Percentiles rank a stretch among this genome's conserved stretches.
These are phyloP conservation scores for Fusarium brevicatenulatum DNA, from an alignment of 2,329 filamentous ascomycete species.

Conservation along the genomic window DNA sequence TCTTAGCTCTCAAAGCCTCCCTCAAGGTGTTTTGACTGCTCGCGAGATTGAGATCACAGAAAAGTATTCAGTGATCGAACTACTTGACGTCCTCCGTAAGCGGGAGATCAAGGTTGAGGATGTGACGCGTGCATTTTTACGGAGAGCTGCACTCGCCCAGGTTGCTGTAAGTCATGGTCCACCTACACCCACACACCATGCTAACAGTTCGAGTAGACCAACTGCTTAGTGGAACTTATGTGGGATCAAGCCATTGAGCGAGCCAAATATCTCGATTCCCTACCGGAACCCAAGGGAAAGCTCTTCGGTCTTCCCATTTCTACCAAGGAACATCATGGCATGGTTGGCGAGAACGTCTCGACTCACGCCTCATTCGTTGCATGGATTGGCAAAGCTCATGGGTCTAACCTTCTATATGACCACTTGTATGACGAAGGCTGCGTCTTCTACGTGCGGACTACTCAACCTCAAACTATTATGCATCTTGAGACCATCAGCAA, in stretches of 20 bases:
- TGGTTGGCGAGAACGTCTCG: slow-evolving; percentile 46
- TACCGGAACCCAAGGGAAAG: slow-evolving; percentile 47
- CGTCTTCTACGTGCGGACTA: slow-evolving; percentile 69
- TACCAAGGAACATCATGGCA: slow-evolving; percentile 50
- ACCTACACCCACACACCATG: no score
- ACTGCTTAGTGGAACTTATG: slow-evolving; percentile 49
- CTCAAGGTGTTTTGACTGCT: slow-evolving; percentile 36
- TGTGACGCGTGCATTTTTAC: slow-evolving; percentile 42
- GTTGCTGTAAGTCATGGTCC: slow-evolving; percentile 28
- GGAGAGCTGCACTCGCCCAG: slow-evolving; percentile 43
- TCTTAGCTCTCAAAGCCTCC: slow-evolving; percentile 38
- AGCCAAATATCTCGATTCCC: slow-evolving; percentile 47
- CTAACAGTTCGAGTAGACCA: slow-evolving; percentile 35
- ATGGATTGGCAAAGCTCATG: slow-evolving; percentile 48
- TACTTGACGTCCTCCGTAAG: slow-evolving; percentile 32
- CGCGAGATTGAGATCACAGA: slow-evolving; percentile 46
- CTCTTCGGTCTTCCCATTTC: slow-evolving; percentile 51
- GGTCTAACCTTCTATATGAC: slow-evolving; percentile 48
- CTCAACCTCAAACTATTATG: slow-evolving; percentile 69
- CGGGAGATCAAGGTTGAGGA: slow-evolving; percentile 42
- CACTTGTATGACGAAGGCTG: slow-evolving; percentile 46
- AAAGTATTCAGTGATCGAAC: slow-evolving; percentile 38
- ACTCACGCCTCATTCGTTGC: slow-evolving; percentile 46
- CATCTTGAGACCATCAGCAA: slow-evolving; percentile 71
- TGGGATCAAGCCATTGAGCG: slow-evolving; percentile 51